Conservation (phyloP, 352 stramenopile genomes). For the Phytophthora cryptogea region DNA sequence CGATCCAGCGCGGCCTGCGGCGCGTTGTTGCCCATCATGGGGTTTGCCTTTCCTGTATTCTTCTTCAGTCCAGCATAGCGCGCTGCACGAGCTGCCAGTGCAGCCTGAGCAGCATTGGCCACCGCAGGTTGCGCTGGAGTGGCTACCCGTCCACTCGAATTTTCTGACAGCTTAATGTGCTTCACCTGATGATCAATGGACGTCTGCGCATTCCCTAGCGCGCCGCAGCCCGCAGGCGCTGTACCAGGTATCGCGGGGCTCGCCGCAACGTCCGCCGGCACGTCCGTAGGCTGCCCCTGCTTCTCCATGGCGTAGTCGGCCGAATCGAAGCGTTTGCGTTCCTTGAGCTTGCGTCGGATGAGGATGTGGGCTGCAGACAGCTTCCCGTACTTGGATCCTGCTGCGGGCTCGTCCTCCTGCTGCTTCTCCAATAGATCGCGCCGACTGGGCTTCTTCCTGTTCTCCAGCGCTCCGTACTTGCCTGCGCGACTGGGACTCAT, state of each 20-base stretch:
- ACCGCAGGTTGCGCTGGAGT: conserved; percentile 13
- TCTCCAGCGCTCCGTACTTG: conserved; percentile 52
- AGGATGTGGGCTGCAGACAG: conserved; percentile 73
- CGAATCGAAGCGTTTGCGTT: conserved; percentile 85
- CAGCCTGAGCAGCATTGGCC: conserved; percentile 34
- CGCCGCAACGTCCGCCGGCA: conserved; percentile 24
- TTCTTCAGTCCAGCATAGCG: conserved; percentile 30
- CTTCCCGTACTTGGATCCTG: conserved; percentile 59
- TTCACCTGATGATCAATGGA: conserved; percentile 71
- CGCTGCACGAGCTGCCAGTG: conserved; percentile 20
- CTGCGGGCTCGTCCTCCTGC: conserved; percentile 6
- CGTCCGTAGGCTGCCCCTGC: conserved; percentile 41
- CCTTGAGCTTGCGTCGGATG: conserved; percentile 77
- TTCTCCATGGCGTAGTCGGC: conserved; percentile 78
- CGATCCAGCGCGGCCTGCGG: conserved; percentile 26
- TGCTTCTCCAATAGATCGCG: conserved; percentile 45
- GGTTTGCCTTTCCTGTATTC: conserved; percentile 7
- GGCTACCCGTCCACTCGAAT: conserved; percentile 31
- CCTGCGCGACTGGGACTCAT: conserved; percentile 62
- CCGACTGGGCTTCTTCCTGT: conserved; percentile 33
- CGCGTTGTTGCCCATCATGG: not conserved
- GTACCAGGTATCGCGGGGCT: conserved; percentile 6
- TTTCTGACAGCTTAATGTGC: conserved; percentile 78
- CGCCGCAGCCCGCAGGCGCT: not conserved
- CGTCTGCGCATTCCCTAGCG: conserved; percentile 17